Evolutionary conservation across 345 rosid species (phyloP), one percentile per base, ranked within the genome.

Genomic region (Melaleuca alternifolia): DNA sequence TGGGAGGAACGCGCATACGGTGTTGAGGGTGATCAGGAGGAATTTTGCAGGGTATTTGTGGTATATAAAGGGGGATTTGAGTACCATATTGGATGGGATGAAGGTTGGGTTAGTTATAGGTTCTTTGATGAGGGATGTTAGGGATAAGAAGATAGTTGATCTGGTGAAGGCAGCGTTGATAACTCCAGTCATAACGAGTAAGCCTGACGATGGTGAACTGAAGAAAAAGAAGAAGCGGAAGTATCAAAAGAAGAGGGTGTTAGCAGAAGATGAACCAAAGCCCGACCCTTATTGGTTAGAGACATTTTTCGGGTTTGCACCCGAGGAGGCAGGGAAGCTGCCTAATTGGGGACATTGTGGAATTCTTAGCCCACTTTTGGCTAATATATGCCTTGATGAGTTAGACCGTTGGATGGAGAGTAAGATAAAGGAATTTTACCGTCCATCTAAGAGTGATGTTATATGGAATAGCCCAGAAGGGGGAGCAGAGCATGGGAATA

Each of bases 201-300:
- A 75, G 20, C 85, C 90, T 15, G 98, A 94, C 77, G 95, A 85
- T 50, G 94, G 90, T 8, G 93, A 90, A 85, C 93, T 93, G 92
- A 94, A 93, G 96, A 95, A 94, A 90, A 94, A 90, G 91, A 92
- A 53, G n/a, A 97, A 93, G 91, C 92, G 99, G 77, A 97, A 96
- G 91, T 94, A 96, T 92, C 97, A 96, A 91, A 97, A 97, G 85
- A 97, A 97, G 91, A 92, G 94, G 81, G 99, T 96, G 30, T 89
- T 97, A 84, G 99, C 99, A 13, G 99, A 97, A 6, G 99, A 97
- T 89, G 99, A 97, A 89, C 99, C 99, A 1, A 96, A 97, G 91
- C 99, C 99, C 28, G 99, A 97, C 87, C 99, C 99, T 23, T 96
- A 97, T 88, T 97, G 99, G 98, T 89, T 96, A 88, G 99, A 97